Evolutionary conservation across 2,329 filamentous ascomycete genomes (phyloP).

Genomic region (Cytospora mali): DNA sequence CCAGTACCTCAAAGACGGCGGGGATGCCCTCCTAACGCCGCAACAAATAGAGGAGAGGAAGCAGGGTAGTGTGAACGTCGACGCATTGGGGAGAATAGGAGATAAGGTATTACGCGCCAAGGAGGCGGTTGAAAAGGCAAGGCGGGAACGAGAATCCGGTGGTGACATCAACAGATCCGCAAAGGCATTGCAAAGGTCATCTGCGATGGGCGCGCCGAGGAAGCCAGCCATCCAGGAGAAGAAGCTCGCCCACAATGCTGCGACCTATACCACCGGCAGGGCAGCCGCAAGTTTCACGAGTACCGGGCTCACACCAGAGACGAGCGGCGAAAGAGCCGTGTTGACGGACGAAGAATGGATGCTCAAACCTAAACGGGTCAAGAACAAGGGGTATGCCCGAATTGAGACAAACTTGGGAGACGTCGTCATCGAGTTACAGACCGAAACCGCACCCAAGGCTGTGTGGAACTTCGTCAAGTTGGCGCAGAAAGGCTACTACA

Average conservation of each 20-base stretch:
- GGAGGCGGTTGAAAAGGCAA: slow-evolving; percentile 88
- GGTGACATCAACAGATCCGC: slow-evolving; percentile 58
- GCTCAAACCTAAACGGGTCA: slow-evolving; percentile 86
- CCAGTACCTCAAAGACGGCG: slow-evolving; percentile 85
- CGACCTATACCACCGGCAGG: slow-evolving; percentile 84
- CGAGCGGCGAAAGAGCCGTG: slow-evolving; percentile 81
- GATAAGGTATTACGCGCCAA: slow-evolving; percentile 89
- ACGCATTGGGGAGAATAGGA: slow-evolving; percentile 74
- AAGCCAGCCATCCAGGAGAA: slow-evolving; percentile 57
- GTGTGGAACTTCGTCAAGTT: slow-evolving; percentile 97
- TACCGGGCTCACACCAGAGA: slow-evolving; percentile 90
- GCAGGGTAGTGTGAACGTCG: slow-evolving; percentile 73
- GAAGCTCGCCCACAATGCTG: slow-evolving; percentile 77
- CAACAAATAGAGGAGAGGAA: slow-evolving; percentile 70
- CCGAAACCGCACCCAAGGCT: slow-evolving; percentile 87
- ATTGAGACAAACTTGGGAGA: slow-evolving; percentile 84
- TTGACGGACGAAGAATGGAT: slow-evolving; percentile 96
- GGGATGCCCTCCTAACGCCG: slow-evolving; percentile 66
- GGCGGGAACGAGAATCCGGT: slow-evolving; percentile 69
- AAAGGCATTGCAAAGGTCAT: slow-evolving; percentile 41
- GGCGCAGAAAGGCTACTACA: slow-evolving; percentile 88
- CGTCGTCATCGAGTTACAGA: slow-evolving; percentile 84
- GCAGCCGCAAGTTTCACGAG: slow-evolving; percentile 95
- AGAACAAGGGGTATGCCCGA: slow-evolving; percentile 88
- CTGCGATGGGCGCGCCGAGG: slow-evolving; percentile 37